Evolutionary conservation across 2,329 filamentous ascomycete species (phyloP), one percentile per base, ranked within the genome.

Genomic region (Mycosphaerelloides madeirae): DNA sequence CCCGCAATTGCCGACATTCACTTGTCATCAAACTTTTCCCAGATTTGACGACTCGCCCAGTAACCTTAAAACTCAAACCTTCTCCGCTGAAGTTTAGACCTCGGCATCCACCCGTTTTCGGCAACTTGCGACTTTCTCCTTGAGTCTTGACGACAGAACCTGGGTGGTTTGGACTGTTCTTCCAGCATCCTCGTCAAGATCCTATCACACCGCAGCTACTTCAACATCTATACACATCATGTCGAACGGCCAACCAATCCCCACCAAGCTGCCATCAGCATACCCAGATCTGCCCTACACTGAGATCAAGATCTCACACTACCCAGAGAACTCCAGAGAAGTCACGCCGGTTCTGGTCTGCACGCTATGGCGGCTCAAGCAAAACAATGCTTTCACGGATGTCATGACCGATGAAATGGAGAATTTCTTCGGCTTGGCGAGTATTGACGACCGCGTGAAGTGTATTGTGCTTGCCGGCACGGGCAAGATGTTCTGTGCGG

Each of bases 401-500:
- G 32, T 54, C 39, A 54, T 54, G 52, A 54, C 52, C 11, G 52
- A 54, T 35, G 52, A 54, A 35, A 38, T 54, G 11, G 52, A 54
- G 38, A 41, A 54, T 31, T 54, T 54, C 46, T 54, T 54, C 19
- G 44, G 38, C 6, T 29, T 54, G 3, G 52, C 52, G 6, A 52
- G 49, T 32, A 54, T 54, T 16, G 52, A 54, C 20, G 52, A 52
- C 38, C 46, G 49, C 4, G 44, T 50, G 31, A 54, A 54, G 34
- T 37, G 37, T 6, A 48, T 54, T 15, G 46, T 52, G 3, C 22
- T 54, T 12, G 44, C 52, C 8, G 52, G 52, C 11, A 43, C 52
- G 28, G 52, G 52, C 16, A 52, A 47, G 31, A 49, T 54, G 15
- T 54, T 54, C 28, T 54, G 52, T 42, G 49, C 52, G 5, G 52